These are phyloP conservation scores for Tephrocybe sp. DNA, from an alignment of 768 basidiomycete species.

Conservation along the genomic window DNA sequence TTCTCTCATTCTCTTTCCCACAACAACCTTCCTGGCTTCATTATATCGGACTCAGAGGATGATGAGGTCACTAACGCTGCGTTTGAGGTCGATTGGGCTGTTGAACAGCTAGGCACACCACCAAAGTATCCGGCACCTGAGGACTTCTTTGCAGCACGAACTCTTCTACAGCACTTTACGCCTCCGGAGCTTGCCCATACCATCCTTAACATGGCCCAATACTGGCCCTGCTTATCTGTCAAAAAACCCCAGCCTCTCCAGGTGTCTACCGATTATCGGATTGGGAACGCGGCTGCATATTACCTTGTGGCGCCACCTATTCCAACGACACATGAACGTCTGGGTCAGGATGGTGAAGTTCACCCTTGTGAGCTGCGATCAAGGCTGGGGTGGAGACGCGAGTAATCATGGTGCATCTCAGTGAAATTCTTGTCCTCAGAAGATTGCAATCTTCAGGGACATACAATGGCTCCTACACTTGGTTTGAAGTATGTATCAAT, in stretches of 20 bases:
- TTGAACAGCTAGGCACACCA: no score
- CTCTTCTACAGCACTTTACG: constrained; percentile 14
- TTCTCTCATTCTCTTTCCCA: no score
- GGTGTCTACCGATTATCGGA: constrained; percentile 7
- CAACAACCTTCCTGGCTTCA: no score
- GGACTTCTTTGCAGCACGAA: constrained; percentile 20
- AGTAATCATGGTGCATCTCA: constrained; percentile 17
- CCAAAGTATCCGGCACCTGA: constrained; percentile 2
- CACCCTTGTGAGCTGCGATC: constrained; percentile 20
- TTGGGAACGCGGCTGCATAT: constrained; percentile 9
- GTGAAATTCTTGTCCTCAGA: background rate
- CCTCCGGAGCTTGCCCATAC: constrained; percentile 26
- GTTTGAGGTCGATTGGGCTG: no score
- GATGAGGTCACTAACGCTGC: no score
- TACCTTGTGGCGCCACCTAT: constrained; percentile 22
- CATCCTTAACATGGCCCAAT: constrained; percentile 25
- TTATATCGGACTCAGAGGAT: no score
- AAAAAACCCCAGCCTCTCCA: background rate
- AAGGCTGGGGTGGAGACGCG: constrained; percentile 31
- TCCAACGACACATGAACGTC: constrained; percentile 1
- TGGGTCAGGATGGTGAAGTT: constrained; percentile 23
- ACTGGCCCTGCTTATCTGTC: constrained; percentile 23
- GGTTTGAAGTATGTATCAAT: constrained; percentile 32
- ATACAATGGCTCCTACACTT: constrained; percentile 29
- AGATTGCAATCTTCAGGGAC: constrained; percentile 15